A percentile compares a stretch with the other conserved stretches of the same genome.
phyloP scores from a whole-genome alignment of 169 alveolate genomes.

The Neospora caninum region DNA sequence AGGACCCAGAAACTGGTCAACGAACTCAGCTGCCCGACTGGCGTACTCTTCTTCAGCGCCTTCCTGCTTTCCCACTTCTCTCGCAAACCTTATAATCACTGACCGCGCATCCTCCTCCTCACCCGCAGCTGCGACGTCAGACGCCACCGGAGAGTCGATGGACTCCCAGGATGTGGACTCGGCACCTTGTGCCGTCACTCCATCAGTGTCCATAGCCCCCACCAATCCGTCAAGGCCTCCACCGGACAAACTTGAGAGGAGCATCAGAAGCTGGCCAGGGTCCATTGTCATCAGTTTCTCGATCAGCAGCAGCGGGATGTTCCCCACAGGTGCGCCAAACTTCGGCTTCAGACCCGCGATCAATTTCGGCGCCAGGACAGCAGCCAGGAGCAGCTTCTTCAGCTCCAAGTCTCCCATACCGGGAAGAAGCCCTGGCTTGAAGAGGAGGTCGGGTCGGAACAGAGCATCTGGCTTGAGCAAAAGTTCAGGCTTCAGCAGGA shows the following conservation, averaged over 20 bases:
- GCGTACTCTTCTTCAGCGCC: constrained; percentile 35
- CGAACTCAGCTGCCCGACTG: constrained; percentile 22
- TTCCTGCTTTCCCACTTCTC: constrained; percentile 31
- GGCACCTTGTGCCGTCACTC: neutral
- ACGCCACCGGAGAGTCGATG: neutral
- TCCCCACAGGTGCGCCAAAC: neutral
- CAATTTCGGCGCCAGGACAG: neutral
- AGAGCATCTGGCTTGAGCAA: neutral
- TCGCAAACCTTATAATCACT: neutral
- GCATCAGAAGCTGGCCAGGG: neutral
- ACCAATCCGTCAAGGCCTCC: neutral
- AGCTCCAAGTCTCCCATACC: neutral
- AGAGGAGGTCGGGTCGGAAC: neutral
- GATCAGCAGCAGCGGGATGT: neutral
- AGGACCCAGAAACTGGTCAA: constrained; percentile 30
- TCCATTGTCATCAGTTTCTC: neutral
- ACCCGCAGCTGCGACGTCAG: neutral
- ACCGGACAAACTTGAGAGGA: neutral
- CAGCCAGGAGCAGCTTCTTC: constrained; percentile 5
- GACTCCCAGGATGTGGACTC: neutral
- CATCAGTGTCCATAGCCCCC: neutral
- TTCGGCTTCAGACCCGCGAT: neutral
- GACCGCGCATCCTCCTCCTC: neutral
- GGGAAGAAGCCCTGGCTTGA: neutral
- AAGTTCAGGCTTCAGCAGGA: neutral